Evolutionary conservation across 1,284 basidiomycete genomes (phyloP).

Genomic region (Phylloboletellus chloephorus): DNA sequence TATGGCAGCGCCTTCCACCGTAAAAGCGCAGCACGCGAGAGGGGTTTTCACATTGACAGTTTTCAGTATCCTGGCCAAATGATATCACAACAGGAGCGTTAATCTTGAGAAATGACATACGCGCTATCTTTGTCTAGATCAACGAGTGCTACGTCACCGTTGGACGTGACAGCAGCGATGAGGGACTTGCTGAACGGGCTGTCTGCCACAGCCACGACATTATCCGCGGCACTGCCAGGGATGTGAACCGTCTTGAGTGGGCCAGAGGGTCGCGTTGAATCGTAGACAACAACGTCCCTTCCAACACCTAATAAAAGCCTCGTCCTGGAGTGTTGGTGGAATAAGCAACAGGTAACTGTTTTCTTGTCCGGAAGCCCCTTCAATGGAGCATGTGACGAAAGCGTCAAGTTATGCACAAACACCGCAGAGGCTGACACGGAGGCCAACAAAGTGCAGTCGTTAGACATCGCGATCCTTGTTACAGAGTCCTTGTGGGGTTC

Average conservation of each 20-base stretch:
- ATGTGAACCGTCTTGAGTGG: conserved; percentile 50
- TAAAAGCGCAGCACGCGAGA: conserved; percentile 57
- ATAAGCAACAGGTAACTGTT: conserved; percentile 43
- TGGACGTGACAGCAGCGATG: conserved; percentile 50
- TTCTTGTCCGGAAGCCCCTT: conserved; percentile 43
- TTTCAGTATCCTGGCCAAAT: conserved; percentile 47
- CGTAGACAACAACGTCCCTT: conserved; percentile 53
- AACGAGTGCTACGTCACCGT: conserved; percentile 50
- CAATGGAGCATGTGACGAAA: conserved; percentile 46
- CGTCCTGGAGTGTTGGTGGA: conserved; percentile 56
- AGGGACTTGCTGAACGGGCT: conserved; percentile 72
- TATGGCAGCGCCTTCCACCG: conserved; percentile 59
- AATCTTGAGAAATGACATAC: conserved; percentile 35
- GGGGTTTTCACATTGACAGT: conserved; percentile 46
- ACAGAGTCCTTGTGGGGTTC: conserved; percentile 54
- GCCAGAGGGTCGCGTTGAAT: conserved; percentile 50
- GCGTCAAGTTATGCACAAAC: conserved; percentile 53
- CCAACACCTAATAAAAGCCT: conserved; percentile 53
- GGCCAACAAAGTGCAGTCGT: conserved; percentile 52
- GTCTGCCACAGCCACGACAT: conserved; percentile 49
- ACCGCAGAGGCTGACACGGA: conserved; percentile 47
- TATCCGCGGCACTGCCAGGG: conserved; percentile 39
- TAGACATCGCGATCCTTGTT: conserved; percentile 51
- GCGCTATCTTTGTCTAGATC: conserved; percentile 71
- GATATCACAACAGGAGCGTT: not conserved